Base-by-base conservation (phyloP, 257 asterid genomes). In the Nicotiana noctiflora region DNA sequence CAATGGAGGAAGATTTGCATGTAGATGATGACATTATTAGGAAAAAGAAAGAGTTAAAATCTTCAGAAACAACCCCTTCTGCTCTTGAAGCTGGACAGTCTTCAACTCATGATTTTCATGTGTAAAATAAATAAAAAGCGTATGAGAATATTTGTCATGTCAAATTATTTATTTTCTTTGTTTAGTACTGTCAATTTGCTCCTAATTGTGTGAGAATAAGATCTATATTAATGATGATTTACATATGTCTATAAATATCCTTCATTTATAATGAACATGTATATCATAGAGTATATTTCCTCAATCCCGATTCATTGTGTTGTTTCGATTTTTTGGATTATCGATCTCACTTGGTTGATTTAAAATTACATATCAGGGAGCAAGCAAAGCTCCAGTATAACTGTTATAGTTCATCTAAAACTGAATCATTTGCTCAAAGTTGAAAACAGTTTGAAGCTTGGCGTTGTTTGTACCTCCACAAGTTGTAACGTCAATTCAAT, bases 1-100 rank as follows among this genome's bases (percentile, higher is more conserved):
- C 89, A 21, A 13, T 91, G 5, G 93, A 89, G 75, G 93, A 84
- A 4, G 91, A 91, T 44, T 81, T 82, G 76, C 88, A 87, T 63
- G 80, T 77, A 8, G 86, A 89, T 70, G 88, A 89, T 82, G 84
- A 89, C 79, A 91, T 91, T 66, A 51, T 82, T 57, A 82, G 82
- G 81, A 88, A 79, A 66, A 86, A 83, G 85, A 80, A 80, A 72
- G 51, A 83, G 79, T 77, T 77, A 32, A 0, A n/a, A 51, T 61
- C 67, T 61, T 25, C 37, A 6, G 44, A 37, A 37, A 6, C 44
- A 37, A 7, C 6, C 46, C 46, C 46, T 37, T 37, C 10, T 37
- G 10, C 0, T 37, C 46, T 37, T 37, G 46, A 37, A 37, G 46
- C 9, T 37, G 10, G 46, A 7, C 46, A 37, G 10, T 37, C 46